A percentile compares a stretch with the other conserved stretches of the same genome.
Conservation (phyloP, 345 rosid species). For the Mercurialis annua region DNA sequence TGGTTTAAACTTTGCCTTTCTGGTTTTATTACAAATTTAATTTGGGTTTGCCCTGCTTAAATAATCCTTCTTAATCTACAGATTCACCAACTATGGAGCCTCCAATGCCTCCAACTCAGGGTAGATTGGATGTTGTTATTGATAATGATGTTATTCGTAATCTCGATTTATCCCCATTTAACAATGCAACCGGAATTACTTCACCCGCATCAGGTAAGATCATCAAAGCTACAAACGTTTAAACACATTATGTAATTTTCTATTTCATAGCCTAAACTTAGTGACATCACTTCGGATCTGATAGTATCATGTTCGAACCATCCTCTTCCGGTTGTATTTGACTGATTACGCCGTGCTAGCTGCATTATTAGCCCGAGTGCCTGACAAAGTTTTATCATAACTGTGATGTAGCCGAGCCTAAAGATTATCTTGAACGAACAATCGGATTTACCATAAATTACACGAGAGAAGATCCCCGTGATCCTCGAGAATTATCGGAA, state of each 20-base stretch:
- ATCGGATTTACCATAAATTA: constrained; percentile 78
- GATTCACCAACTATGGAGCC: constrained; percentile 50
- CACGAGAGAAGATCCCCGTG: constrained; percentile 58
- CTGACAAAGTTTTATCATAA: neutral
- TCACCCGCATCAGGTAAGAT: constrained; percentile 53
- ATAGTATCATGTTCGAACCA: no score
- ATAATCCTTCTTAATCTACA: constrained; percentile 21
- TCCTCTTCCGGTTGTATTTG: no score
- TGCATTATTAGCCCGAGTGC: no score
- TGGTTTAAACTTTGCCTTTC: no score
- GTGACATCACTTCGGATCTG: no score
- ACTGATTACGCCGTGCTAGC: no score
- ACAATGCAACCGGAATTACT: constrained; percentile 54
- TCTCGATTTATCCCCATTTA: constrained; percentile 77
- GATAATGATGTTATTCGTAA: constrained; percentile 44
- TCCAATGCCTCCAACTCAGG: constrained; percentile 75
- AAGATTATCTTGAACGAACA: constrained; percentile 51
- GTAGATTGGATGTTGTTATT: constrained; percentile 62
- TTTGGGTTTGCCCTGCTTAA: neutral
- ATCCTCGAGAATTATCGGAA: constrained; percentile 76
- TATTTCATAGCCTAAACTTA: no score
- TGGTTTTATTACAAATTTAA: no score
- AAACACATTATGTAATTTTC: no score
- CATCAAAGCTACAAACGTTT: no score
- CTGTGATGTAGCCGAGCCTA: constrained; percentile 46